Percentiles rank a stretch among this genome's conserved stretches.
These are phyloP conservation scores for Chaetomium olivaceum DNA, from an alignment of 2,329 filamentous ascomycete species.

Conservation along the genomic window DNA sequence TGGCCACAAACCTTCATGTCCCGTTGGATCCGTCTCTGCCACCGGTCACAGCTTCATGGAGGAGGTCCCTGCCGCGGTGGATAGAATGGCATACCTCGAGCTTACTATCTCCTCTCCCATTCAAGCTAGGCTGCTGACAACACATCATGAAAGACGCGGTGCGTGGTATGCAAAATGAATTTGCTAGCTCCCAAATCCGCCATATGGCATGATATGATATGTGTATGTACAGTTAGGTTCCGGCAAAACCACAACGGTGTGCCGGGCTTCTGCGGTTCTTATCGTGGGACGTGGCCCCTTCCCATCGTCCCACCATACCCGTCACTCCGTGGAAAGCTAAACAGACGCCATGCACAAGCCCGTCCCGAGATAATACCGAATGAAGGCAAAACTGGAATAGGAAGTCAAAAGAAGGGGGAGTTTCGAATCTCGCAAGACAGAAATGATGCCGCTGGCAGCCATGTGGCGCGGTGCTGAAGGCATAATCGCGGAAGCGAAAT, in stretches of 20 bases:
- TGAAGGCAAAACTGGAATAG: not conserved
- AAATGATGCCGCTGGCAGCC: not conserved
- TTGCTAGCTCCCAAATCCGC: conserved; percentile 3
- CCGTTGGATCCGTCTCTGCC: too few species aligned
- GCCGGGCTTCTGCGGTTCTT: not conserved
- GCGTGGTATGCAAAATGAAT: conserved; percentile 5
- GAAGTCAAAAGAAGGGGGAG: not conserved
- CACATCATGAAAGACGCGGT: not conserved
- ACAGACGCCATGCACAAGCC: not conserved
- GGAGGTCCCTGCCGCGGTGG: too few species aligned
- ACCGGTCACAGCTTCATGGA: too few species aligned
- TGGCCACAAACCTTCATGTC: too few species aligned
- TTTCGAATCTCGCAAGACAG: not conserved
- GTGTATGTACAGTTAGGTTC: conserved; percentile 3
- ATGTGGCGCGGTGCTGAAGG: not conserved
- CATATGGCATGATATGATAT: not conserved
- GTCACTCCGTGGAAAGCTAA: not conserved
- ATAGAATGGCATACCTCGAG: not conserved
- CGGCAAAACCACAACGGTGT: not conserved
- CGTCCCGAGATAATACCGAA: not conserved
- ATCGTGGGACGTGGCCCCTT: not conserved
- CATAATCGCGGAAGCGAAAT: not conserved
- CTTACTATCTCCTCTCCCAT: too few species aligned
- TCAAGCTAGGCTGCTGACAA: not conserved
- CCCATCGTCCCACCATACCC: not conserved